Evolutionary conservation across 441 rosid species (phyloP), one percentile per base, ranked within the genome.

Genomic region (Populus hybrid): DNA sequence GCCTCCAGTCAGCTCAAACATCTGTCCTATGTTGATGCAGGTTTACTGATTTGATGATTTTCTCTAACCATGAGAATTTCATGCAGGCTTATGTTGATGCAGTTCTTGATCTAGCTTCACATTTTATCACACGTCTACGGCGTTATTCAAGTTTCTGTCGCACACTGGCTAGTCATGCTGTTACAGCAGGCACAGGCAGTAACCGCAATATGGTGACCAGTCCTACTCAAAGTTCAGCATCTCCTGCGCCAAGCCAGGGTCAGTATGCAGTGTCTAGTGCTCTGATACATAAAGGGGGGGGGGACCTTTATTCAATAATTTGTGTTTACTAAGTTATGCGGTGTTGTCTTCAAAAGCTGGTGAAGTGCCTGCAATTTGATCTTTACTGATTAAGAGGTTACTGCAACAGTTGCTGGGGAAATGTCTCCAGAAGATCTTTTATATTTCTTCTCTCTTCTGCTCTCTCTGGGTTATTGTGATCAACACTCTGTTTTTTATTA

Each of bases 121-220:
- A 97, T 88, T 95, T 97, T 84, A 95, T 97, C 82, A 97, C 99
- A 72, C 97, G 99, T 34, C 85, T 95, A 84, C 91, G 99, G 65
- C 98, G 99, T 50, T 97, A 97, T 90, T 97, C 99, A 67, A 97
- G 99, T 86, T 97, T 97, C 86, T 97, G 99, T 76, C 98, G 99
- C 77, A 95, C 99, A 76, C 89, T 95, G 85, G 99, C 99, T 0
- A 93, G 88, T 82, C 99, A 95, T 87, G 99, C 99, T 79, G 98
- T 92, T 81, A 90, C 92, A 75, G 92, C 99, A 34, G 99, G 98
- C 82, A 86, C 97, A 57, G 97, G 99, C 74, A 93, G 87, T 80
- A 97, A 90, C 75, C 97, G 98, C 79, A 95, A 67, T 86, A 84
- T 90, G 86, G 97, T 89, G 80, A 78, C 98, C 66, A 89, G 90